Evolutionary conservation across 352 stramenopile species (phyloP), one percentile per base, ranked within the genome.

Genomic region (Globisporangium takayamanum): DNA sequence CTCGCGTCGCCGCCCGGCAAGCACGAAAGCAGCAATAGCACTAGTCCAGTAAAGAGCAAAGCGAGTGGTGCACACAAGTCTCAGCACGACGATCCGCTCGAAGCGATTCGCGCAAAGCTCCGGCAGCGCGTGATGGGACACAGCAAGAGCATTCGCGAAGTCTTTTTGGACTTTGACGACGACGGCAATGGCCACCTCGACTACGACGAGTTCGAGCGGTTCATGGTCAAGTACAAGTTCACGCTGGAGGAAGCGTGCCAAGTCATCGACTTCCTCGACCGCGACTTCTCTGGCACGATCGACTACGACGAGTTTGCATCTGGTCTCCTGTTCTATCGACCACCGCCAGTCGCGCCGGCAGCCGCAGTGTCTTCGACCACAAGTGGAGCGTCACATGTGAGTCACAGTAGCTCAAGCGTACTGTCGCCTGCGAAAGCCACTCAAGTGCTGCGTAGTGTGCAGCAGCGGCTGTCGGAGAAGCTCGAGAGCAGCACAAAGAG

Each of bases 301-400:
- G 80, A 88, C 63, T 90, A 90, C 41, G 74, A 88, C 50, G 80
- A 90, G 50, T 90, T 88, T 55, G 76, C 80, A 0, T 71, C 72
- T 1, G 80, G 80, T 1, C 50, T 90, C n/a, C 62, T 90, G 2
- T 90, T 88, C 42, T 88, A 81, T 45, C 72, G 77, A 0, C 70
- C 79, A 14, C 70, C 72, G 28, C n/a, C 62, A 59, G 25, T 42
- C 16, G 28, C 44, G 16, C 20, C 39, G 2, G 18, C 45, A 28
- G 18, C 52, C 2, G 6, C 42, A 6, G 18, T 37, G 10, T 36
- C 50, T 1, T 45, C 25, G 1, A 42, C 10, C 26, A 14, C 54
- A 53, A 30, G 11, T 39, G 33, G 6, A 1, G 18, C 26, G 8
- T 0, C 11, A 11, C 15, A 57, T 28, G 10, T 30, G 14, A 26